Evolutionary conservation across 805 yeast genomes (phyloP), one percentile per base, ranked within the genome.

Genomic region (Starmerella floricola): DNA sequence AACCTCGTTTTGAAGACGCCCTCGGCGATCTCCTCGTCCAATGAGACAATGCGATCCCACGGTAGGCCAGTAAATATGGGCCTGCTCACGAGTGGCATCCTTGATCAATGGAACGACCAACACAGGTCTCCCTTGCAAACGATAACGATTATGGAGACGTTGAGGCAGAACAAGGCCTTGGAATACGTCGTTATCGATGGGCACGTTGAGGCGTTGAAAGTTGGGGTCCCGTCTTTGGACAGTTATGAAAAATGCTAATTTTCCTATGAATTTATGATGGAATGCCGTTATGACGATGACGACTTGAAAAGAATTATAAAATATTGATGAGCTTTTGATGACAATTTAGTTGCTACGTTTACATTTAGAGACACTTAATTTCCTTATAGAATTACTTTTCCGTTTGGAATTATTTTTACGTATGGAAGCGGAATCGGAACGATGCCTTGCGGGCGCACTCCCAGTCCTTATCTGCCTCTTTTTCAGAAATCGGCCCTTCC

Each of bases 121-220:
- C 27, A 41, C 16, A 38, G 47, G 10, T 47, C 49, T 12, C 53
- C 54, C 10, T 37, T 52, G 15, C 50, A 47, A 40, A 40, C 43
- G 27, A 45, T 40, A 15, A 44, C 44, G 19, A 28, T 52, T 15
- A 24, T 51, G 15, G 42, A 38, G 6, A 42, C 48, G 4, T 23
- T 42, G 30, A 26, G 44, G 5, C 20, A 18, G n/a, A 48, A 44
- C 32, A 17, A 42, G 21, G 19, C 35, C 3, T 38, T 53, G 32
- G 45, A 49, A 17, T 47, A 44, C 15, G 43, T 51, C 12, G 43
- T 44, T 12, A 38, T 53, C 3, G 55, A 50, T 26, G 53, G 48
- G 17, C 41, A 33, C 18, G 26, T 36, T 2, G 41, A 36, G 18
- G 24, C 38, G 12, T 27, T 47, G 16, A 36, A 27, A 12, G 15